These are phyloP conservation scores for Lactifluus hygrophoroides DNA, from an alignment of 768 basidiomycete genomes.

Conservation along the genomic window DNA sequence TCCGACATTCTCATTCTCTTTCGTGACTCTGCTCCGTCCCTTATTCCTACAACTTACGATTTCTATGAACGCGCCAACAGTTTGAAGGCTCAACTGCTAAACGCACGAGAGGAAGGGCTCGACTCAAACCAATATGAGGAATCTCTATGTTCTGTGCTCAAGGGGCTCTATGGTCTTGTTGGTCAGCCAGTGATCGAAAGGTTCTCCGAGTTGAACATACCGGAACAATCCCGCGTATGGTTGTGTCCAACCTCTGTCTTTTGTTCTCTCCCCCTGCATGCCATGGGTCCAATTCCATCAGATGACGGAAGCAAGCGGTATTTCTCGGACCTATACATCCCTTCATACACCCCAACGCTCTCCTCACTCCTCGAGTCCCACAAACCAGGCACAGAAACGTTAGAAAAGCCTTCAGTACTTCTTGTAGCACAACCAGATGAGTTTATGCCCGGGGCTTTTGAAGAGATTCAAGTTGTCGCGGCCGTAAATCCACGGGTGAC, in stretches of 20 bases:
- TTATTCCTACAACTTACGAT: background rate
- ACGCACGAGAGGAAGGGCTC: background rate
- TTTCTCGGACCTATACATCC: no score
- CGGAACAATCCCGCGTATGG: no score
- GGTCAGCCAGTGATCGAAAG: background rate
- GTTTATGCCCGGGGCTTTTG: background rate
- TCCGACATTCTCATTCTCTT: no score
- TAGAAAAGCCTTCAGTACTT: background rate
- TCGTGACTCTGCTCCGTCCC: no score
- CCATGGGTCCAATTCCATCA: background rate
- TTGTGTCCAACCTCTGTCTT: no score
- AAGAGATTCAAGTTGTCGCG: background rate
- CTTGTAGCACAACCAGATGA: background rate
- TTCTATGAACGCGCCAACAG: background rate
- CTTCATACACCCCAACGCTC: no score
- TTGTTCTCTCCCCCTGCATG: background rate
- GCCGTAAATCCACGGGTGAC: background rate
- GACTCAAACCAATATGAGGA: background rate
- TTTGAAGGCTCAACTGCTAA: background rate
- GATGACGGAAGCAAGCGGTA: no score
- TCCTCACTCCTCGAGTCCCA: background rate
- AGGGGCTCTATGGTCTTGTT: background rate
- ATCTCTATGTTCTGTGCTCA: background rate
- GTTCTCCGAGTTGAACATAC: background rate
- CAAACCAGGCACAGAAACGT: background rate